phyloP scores from a whole-genome alignment of 2,329 filamentous ascomycete genomes.

The Colletotrichum higginsianum region DNA sequence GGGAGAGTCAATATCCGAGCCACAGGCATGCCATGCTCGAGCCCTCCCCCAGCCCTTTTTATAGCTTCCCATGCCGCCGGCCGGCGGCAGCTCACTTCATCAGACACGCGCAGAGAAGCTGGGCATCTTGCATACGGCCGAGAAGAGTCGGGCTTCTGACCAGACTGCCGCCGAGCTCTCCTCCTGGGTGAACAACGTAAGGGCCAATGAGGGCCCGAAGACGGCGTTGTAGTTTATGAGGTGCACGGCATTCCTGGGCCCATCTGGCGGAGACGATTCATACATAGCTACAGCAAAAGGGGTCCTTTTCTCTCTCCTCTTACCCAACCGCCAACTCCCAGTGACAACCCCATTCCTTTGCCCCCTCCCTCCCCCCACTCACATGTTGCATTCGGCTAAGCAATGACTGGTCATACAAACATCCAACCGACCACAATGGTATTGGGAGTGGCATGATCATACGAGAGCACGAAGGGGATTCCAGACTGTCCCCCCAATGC shows the following conservation, averaged over 20 bases:
- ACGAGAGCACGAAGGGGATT: neutral
- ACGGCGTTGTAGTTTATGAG: neutral
- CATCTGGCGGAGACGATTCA: neutral
- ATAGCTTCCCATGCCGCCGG: neutral
- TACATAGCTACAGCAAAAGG: neutral
- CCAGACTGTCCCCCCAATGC: neutral
- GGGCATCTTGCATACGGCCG: conserved; percentile 12
- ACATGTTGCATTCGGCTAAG: conserved; percentile 8
- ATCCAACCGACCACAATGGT: neutral
- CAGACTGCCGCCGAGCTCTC: neutral
- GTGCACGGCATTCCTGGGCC: neutral
- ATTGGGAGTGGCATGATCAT: neutral
- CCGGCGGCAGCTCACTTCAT: neutral
- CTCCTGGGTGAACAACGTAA: neutral
- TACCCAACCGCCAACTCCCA: neutral
- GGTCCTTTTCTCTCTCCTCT: conserved; percentile 2
- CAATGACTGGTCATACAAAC: conserved; percentile 3
- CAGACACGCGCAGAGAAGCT: neutral
- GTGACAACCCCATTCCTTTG: neutral
- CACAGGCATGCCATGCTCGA: neutral
- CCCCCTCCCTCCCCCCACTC: neutral
- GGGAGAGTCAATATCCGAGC: neutral
- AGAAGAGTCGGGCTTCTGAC: neutral
- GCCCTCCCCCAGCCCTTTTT: too few species aligned
- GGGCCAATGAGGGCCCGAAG: neutral